Base-by-base conservation (phyloP, 1,284 basidiomycete genomes). In the Jaminaea rosea region DNA sequence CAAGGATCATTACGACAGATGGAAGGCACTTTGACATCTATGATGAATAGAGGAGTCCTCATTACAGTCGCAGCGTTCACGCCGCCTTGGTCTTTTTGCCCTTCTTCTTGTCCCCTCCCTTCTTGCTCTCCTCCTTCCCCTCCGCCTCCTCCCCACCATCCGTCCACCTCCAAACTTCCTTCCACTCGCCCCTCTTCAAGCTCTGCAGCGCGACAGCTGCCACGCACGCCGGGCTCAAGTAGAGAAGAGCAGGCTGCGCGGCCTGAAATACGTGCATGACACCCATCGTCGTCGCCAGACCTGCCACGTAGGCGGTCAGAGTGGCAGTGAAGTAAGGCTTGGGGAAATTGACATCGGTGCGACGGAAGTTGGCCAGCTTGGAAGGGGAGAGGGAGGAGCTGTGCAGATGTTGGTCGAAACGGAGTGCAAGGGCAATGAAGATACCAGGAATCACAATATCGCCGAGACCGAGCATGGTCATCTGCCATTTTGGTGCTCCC, bases 161-260 rank as follows among this genome's bases (percentile, higher is more conserved):
- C 2, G 52, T 60, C 63, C 65, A 72, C 26, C 44, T 44, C 67
- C 67, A 72, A 2, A 67, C 55, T 45, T 60, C 44, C 26, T 60
- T 55, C 28, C 75, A 48, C 52, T 79, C 77, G 19, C 76, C 76
- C 11, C 74, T 60, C 1, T 58, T 44, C 3, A 70, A 47, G 27
- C 76, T 75, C 2, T 75, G 59, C 10, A 77, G 47, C 4, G 70
- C 52, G 4, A 78, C 75, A 26, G 76, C 75, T 15, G 75, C 49
- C 11, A 75, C 75, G 83, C 79, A 81, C 4, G 79, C 78, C 0
- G 80, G 80, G 32, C 71, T 75, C 60, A 98, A 80, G 74, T 97
- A 98, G 31, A 98, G 78, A 53, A 98, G 76, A 1, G 93, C 93
- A 2, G 93, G 93, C 67, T 98, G 93, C 0, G 88, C 90, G 13